A percentile compares a stretch with the other conserved stretches of the same genome.
These are phyloP conservation scores for Wallacemonas sp. DNA, from an alignment of 208 protist species.

Conservation along the genomic window DNA sequence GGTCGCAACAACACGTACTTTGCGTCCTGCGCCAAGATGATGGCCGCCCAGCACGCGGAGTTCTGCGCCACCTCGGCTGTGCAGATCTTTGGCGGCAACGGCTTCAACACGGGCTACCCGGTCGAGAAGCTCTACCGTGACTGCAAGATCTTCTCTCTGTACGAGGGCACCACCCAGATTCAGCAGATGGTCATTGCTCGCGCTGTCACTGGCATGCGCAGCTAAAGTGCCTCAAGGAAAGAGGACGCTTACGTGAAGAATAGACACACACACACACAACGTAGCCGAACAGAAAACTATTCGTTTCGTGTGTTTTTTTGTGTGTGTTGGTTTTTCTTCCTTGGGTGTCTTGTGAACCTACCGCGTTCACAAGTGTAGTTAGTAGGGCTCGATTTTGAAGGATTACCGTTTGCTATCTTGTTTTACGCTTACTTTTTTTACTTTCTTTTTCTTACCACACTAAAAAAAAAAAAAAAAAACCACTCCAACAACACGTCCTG, in stretches of 20 bases:
- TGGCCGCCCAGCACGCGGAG: constrained; percentile 75
- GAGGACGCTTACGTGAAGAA: no score
- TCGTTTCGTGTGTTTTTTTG: not conserved
- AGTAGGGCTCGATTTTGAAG: no score
- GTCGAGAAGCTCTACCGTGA: constrained; percentile 95
- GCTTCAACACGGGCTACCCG: constrained; percentile 93
- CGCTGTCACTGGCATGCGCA: constrained; percentile 52
- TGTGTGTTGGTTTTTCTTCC: constrained; percentile 5
- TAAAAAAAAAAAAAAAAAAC: constrained; percentile 16
- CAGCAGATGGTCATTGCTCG: constrained; percentile 85
- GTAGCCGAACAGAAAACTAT: no score
- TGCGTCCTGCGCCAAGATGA: constrained; percentile 86
- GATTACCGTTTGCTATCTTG: no score
- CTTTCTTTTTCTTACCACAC: constrained; percentile 24
- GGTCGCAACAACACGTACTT: constrained; percentile 87
- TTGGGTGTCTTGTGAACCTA: constrained; percentile 25
- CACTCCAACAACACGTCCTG: constrained; percentile 10
- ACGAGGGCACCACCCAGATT: constrained; percentile 93
- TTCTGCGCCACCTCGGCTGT: constrained; percentile 75
- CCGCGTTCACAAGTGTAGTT: no score
- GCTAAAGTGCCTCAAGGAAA: constrained; percentile 23
- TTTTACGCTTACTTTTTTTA: constrained; percentile 24
- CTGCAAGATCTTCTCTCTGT: constrained; percentile 94
- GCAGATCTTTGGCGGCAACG: constrained; percentile 93
- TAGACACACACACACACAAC: no score